phyloP scores from a whole-genome alignment of 2,329 filamentous ascomycete genomes.

The Penicillium sp. region DNA sequence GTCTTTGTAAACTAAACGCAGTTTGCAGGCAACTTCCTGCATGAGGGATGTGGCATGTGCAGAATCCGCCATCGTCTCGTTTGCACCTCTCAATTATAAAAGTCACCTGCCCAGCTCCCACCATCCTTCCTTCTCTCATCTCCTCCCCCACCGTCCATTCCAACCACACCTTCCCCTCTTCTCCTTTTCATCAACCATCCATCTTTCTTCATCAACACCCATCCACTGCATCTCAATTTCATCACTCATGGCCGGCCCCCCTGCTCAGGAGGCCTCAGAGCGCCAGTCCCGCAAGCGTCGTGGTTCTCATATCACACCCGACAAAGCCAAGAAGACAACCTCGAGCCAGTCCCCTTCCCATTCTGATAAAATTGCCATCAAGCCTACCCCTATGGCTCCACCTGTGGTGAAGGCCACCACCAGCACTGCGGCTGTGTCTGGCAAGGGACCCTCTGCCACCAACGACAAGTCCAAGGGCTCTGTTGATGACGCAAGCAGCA shows the following conservation, averaged over 20 bases:
- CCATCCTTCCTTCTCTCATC: background rate
- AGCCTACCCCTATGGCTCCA: background rate
- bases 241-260: background rate
- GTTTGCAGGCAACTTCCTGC: background rate
- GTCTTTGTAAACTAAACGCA: background rate
- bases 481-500: background rate
- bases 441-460: background rate
- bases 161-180: background rate
- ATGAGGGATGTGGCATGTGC: background rate
- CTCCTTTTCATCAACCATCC: background rate
- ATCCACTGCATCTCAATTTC: background rate
- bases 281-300: background rate
- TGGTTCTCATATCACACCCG: background rate
- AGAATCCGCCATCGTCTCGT: background rate
- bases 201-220: background rate
- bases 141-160: background rate
- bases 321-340: background rate
- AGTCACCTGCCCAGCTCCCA: background rate
- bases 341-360: background rate
- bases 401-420: background rate
- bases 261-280: background rate
- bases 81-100: background rate
- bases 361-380: background rate
- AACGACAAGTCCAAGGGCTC: background rate
- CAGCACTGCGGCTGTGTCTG: background rate